Evolutionary conservation across 2,329 filamentous ascomycete species (phyloP).

Genomic region (Apiospora koreana): DNA sequence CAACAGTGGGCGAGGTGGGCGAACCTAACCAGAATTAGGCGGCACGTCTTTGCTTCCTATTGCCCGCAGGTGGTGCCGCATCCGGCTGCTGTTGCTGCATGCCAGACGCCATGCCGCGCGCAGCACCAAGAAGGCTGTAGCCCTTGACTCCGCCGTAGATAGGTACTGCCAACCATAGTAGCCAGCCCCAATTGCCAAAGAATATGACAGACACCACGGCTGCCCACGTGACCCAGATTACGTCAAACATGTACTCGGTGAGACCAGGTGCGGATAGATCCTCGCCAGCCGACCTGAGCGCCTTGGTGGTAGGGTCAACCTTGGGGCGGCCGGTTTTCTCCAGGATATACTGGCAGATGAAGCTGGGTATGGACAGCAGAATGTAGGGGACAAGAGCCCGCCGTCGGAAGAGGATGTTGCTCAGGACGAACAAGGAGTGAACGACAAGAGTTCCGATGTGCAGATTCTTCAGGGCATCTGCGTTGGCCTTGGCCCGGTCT

Average conservation of each 20-base stretch:
- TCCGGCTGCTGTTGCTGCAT: constrained; percentile 39
- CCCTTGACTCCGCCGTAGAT: constrained; percentile 58
- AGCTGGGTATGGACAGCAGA: constrained; percentile 71
- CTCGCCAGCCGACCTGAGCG: constrained; percentile 78
- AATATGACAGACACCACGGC: constrained; percentile 71
- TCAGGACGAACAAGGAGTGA: constrained; percentile 74
- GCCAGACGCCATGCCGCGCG: constrained; percentile 51
- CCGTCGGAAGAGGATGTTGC: constrained; percentile 66
- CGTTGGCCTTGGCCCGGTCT: constrained; percentile 75
- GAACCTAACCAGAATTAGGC: constrained; percentile 31
- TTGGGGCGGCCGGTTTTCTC: constrained; percentile 81
- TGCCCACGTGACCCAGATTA: constrained; percentile 91
- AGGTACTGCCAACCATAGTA: constrained; percentile 56
- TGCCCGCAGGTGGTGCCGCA: constrained; percentile 41
- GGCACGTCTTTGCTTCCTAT: constrained; percentile 56
- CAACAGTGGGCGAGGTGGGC: constrained; percentile 13
- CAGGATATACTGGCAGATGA: constrained; percentile 81
- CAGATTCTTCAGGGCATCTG: constrained; percentile 74
- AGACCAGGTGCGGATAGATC: constrained; percentile 85
- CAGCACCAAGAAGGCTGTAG: constrained; percentile 53
- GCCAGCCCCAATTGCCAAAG: constrained; percentile 76
- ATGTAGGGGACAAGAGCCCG: constrained; percentile 70
- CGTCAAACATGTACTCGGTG: constrained; percentile 98
- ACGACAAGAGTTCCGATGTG: constrained; percentile 74
- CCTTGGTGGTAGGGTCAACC: constrained; percentile 62